Conservation (phyloP, 257 asterid genomes). For the Paulownia fortunei region DNA sequence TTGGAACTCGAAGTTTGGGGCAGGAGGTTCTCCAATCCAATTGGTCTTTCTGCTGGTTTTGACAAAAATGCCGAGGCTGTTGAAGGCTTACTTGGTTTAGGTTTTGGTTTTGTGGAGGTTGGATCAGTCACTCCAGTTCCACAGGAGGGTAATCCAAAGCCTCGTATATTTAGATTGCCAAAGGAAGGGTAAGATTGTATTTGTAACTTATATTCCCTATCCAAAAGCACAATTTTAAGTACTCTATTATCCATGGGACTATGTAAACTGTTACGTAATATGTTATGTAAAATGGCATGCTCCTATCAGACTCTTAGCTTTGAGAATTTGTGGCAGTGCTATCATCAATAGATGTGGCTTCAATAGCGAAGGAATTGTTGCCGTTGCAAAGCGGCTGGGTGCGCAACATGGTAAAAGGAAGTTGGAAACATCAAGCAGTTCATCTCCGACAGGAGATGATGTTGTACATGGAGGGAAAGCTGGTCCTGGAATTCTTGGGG, state of each 20-base stretch:
- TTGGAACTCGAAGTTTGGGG: conserved; percentile 91
- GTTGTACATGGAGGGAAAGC: conserved; percentile 92
- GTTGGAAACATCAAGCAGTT: conserved; percentile 77
- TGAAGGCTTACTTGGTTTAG: conserved; percentile 94
- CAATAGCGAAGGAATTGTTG: conserved; percentile 98
- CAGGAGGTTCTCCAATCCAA: conserved; percentile 94
- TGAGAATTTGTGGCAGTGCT: conserved; percentile 64
- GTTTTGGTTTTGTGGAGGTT: conserved; percentile 98
- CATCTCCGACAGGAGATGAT: conserved; percentile 76
- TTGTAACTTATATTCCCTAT: neutral
- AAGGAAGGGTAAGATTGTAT: conserved; percentile 68
- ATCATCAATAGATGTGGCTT: conserved; percentile 97
- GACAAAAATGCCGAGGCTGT: conserved; percentile 98
- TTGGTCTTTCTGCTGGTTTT: conserved; percentile 98
- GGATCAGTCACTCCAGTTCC: conserved; percentile 98
- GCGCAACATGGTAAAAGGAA: conserved; percentile 99
- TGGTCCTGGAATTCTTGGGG: conserved; percentile 98
- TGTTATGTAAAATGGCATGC: conserved; percentile 2
- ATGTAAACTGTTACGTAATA: conserved; percentile 3
- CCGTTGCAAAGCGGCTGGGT: conserved; percentile 91
- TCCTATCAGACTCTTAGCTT: conserved; percentile 10
- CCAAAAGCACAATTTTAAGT: neutral
- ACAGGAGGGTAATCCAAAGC: conserved; percentile 98
- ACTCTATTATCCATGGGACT: neutral
- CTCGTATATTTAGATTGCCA: conserved; percentile 90